Evolutionary conservation across 306 rosid genomes (phyloP).

Genomic region (Rosa persica): DNA sequence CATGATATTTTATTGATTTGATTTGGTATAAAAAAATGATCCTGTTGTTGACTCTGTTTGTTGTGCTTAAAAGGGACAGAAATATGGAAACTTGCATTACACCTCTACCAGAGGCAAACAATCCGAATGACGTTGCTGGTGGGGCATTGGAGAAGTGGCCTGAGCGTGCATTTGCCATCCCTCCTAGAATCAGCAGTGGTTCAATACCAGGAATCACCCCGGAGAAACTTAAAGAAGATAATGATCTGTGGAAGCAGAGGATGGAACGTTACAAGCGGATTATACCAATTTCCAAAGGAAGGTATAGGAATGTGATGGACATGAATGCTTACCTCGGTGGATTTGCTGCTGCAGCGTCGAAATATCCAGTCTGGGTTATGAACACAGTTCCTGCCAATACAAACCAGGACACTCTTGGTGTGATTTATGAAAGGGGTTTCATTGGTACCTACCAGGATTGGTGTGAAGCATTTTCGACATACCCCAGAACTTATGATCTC

Average conservation of each 20-base stretch:
- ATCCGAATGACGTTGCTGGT: conserved; percentile 59
- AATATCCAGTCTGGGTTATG: conserved; percentile 91
- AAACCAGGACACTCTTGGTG: conserved; percentile 69
- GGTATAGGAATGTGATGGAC: conserved; percentile 77
- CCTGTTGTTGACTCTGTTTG: not conserved
- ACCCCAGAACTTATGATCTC: conserved; percentile 94
- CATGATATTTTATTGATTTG: conserved; percentile 7
- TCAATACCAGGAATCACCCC: conserved; percentile 53
- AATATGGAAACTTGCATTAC: conserved; percentile 83
- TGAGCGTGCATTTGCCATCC: conserved; percentile 64
- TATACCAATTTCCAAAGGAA: conserved; percentile 57
- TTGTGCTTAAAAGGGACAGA: conserved; percentile 54
- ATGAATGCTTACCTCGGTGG: conserved; percentile 95
- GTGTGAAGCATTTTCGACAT: conserved; percentile 95
- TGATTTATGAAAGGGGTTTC: conserved; percentile 80
- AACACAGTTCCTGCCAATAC: conserved; percentile 76
- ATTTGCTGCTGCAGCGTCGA: conserved; percentile 62
- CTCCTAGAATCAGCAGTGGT: conserved; percentile 76
- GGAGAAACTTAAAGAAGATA: conserved; percentile 61
- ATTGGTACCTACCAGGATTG: conserved; percentile 92
- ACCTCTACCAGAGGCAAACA: conserved; percentile 68
- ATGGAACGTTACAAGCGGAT: conserved; percentile 58
- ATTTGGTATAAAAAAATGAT: not conserved
- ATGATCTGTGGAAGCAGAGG: conserved; percentile 69
- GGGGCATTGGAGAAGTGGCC: conserved; percentile 93